Percentiles rank a stretch among this genome's conserved stretches.
Evolutionary conservation across 2,329 filamentous ascomycete genomes (phyloP).

Genomic region (Grosmannia clavigera): DNA sequence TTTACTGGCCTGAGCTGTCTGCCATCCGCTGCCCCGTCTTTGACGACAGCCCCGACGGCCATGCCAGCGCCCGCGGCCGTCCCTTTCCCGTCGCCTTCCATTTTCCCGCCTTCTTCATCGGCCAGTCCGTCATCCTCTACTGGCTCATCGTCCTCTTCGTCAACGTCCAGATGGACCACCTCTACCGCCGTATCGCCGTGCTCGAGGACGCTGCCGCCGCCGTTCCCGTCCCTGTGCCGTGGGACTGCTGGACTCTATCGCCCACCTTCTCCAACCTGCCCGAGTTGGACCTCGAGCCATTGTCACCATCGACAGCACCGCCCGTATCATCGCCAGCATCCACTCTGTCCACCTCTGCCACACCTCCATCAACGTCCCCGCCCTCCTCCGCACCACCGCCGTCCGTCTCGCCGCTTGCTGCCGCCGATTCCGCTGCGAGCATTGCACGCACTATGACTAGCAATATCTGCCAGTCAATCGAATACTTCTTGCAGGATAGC

Average conservation of each 20-base stretch:
- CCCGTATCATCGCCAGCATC: neutral
- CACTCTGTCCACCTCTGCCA: too few relatives aligned
- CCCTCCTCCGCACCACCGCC: too few relatives aligned
- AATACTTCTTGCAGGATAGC: conserved; percentile 12
- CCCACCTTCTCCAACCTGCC: too few relatives aligned
- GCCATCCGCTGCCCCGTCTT: conserved; percentile 2
- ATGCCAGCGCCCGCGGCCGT: neutral
- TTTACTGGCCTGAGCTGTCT: conserved; percentile 13
- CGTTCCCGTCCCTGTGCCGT: neutral
- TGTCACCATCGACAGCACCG: neutral
- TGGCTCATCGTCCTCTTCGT: conserved; percentile 11
- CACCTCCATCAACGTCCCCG: too few relatives aligned
- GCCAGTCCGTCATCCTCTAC: conserved; percentile 11
- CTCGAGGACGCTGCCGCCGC: neutral
- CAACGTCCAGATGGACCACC: conserved; percentile 6
- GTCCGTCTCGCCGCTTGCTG: too few relatives aligned
- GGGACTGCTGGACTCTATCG: too few relatives aligned
- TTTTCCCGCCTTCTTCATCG: conserved; percentile 14
- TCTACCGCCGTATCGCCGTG: conserved; percentile 1
- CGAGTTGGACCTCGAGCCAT: neutral
- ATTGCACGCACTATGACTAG: conserved; percentile 4
- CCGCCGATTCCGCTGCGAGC: conserved; percentile 2
- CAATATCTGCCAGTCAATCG: conserved; percentile 14
- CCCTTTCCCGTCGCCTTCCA: conserved; percentile 14
- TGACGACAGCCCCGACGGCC: neutral